Base-by-base conservation (phyloP, 768 basidiomycete species). In the Lentinula raphanica region DNA sequence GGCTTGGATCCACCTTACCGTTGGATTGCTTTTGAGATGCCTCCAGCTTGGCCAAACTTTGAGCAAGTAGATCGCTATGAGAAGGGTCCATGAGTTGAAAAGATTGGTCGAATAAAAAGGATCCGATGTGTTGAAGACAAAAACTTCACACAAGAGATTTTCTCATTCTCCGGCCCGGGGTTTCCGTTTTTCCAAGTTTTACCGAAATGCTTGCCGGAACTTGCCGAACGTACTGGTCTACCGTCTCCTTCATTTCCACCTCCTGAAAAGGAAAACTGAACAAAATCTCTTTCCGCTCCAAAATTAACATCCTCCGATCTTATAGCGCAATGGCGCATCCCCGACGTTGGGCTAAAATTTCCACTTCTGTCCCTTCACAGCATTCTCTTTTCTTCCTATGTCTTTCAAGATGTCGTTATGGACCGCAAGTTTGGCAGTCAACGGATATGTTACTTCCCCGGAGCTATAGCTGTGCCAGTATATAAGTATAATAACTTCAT, bases 1-100 rank as follows among this genome's bases (percentile, higher is more conserved):
- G 54, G 29, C 21, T 11, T 32, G 27, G 3, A 19, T 51, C 36
- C 25, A 6, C 36, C 35, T 50, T 38, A 13, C 28, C 39, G 49
- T 49, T 42, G 3, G 46, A 3, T 23, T 42, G 32, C 25, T 35
- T 50, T 29, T 35, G 49, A 45, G 38, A 53, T 7, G 69, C 59
- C 65, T 81, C 73, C 25, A 85, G 78, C 56, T 75, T 73, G 50
- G 76, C 74, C 53, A 86, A 73, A 61, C 73, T 74, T 54, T 78
- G 69, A 8, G 78, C 73, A 61, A 86, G 72, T 36, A 72, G 69
- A 28, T 74, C 69, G 57, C 71, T 62, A 64, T 79, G 74, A 54
- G 72, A 67, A 48, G 61, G 27, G 39, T 32, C 21, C 38, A 36
- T 53, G 4, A 36, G n/a, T 50, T 21, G 32, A 35, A 51, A 32